Base-by-base conservation (phyloP, 2,329 filamentous ascomycete species). In the Calonectria hawksworthii region DNA sequence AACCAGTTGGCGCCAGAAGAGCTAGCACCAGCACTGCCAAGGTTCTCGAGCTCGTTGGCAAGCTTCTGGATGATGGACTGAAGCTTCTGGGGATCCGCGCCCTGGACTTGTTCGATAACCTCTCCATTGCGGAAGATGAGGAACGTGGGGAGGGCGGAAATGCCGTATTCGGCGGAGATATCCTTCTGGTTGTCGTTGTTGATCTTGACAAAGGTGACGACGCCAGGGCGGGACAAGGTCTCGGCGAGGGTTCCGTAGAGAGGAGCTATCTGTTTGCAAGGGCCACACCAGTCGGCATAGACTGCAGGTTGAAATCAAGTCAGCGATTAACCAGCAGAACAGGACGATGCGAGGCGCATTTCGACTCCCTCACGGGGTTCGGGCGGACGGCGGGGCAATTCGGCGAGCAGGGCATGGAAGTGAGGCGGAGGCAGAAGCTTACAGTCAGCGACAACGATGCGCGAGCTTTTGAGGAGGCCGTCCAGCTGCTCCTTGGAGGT, bases 401-500 rank as follows among this genome's bases (percentile, higher is more conserved):
- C 65, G 30, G 23, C 32, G 68, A 28, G 28, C 32, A 32, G 52
- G 54, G 68, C 36, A 54, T 50, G 32, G 36, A 52, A 52, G 61
- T 56, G 26, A 36, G 64, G 18, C 54, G 59, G 56, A 59, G 41
- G 70, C 63, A n/a, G 36, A 38, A 32, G 28, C 95, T 90, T 88
- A 98, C 96, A 98, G 87, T 98, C 95, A 82, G 94, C 93, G 70
- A 99, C 93, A 52, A 99, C 95, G 74, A 98, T 92, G 78, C 91
- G 92, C 41, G 94, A 96, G 70, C 90, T 92, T 75, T 90, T 90
- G 75, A 98, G 89, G 75, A 97, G 86, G 38, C 87, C 86, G 80
- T 89, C 90, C 81, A 98, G 93, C 82, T 96, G 92, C 81, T 88
- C 87, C 78, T 87, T 86, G 74, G 90, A 91, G 82, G 85, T 84